phyloP scores from a whole-genome alignment of 2,329 filamentous ascomycete genomes.

The Fusarium sp. region DNA sequence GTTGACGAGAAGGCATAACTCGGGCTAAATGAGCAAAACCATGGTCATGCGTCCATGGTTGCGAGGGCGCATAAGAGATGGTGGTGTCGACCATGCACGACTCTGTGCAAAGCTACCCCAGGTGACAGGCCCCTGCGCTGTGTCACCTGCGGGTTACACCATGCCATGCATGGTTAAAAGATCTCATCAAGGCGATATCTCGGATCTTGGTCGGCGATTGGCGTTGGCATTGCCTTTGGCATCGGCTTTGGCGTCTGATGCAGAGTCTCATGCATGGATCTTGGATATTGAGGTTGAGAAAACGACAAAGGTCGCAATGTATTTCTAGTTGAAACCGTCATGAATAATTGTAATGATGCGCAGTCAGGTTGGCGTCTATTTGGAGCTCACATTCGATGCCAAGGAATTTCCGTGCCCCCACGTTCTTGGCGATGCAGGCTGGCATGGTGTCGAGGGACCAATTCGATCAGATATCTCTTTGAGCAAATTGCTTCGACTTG shows the following conservation, averaged over 20 bases:
- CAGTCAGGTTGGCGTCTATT: not conserved
- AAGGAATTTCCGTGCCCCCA: not conserved
- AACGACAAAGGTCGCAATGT: not conserved
- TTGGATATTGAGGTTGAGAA: not conserved
- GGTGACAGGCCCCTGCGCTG: conserved; percentile 5
- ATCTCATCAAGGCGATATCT: conserved; percentile 40
- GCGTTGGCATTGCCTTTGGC: not conserved
- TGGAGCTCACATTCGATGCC: not conserved
- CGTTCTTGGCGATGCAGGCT: conserved; percentile 4
- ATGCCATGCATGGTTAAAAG: conserved; percentile 18
- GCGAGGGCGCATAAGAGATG: not conserved
- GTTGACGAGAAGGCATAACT: conserved; percentile 26
- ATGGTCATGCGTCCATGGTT: not conserved
- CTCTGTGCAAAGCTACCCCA: conserved; percentile 1
- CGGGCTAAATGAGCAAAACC: conserved; percentile 2
- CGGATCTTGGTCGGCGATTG: conserved; percentile 42
- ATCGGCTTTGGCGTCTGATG: conserved; percentile 9
- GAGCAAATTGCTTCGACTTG: not conserved
- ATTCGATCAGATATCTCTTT: not conserved
- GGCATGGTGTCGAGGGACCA: not conserved
- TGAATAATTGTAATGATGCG: conserved; percentile 17
- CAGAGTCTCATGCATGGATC: not conserved
- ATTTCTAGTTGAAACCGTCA: not conserved
- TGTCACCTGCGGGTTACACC: conserved; percentile 14
- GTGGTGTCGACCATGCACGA: not conserved